Evolutionary conservation across 805 yeast species (phyloP).

Genomic region (Starmerella tilneyi): DNA sequence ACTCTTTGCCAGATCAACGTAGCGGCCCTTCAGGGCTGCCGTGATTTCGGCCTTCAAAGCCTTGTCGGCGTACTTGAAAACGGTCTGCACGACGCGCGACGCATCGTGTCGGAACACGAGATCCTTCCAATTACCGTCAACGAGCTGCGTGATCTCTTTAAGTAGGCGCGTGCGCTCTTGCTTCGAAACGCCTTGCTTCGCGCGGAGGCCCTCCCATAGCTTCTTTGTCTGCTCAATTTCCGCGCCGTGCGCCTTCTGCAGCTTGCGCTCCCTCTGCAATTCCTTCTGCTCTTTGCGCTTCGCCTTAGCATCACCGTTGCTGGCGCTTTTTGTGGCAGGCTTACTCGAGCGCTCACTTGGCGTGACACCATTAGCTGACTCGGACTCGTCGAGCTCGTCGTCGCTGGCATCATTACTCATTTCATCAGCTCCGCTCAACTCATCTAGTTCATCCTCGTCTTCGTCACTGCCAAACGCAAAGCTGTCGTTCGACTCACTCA

Average conservation of each 20-base stretch:
- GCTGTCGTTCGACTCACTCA: conserved; percentile 1
- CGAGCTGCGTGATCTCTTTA: conserved; percentile 72
- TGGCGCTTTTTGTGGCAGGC: no score
- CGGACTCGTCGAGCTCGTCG: conserved; percentile 19
- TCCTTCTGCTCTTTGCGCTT: conserved; percentile 77
- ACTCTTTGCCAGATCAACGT: conserved; percentile 74
- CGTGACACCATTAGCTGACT: conserved; percentile 16
- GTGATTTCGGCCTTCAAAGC: conserved; percentile 67
- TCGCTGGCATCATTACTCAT: conserved; percentile 16
- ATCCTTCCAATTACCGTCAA: conserved; percentile 60
- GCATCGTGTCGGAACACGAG: conserved; percentile 93
- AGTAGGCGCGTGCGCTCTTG: conserved; percentile 61
- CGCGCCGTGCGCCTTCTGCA: conserved; percentile 75
- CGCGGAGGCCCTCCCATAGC: conserved; percentile 86
- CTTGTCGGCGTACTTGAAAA: conserved; percentile 73
- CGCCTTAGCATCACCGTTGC: conserved; percentile 44
- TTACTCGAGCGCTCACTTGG: no score
- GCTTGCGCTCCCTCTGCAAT: conserved; percentile 68
- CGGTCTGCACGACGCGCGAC: conserved; percentile 88
- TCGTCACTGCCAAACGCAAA: conserved; percentile 21
- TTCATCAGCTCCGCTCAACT: conserved; percentile 21
- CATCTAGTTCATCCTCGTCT: conserved; percentile 18
- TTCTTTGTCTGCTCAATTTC: conserved; percentile 76
- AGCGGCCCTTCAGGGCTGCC: conserved; percentile 58
- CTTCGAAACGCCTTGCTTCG: conserved; percentile 63